phyloP scores from a whole-genome alignment of 305 asterid genomes.

The Fraxinus velutina region DNA sequence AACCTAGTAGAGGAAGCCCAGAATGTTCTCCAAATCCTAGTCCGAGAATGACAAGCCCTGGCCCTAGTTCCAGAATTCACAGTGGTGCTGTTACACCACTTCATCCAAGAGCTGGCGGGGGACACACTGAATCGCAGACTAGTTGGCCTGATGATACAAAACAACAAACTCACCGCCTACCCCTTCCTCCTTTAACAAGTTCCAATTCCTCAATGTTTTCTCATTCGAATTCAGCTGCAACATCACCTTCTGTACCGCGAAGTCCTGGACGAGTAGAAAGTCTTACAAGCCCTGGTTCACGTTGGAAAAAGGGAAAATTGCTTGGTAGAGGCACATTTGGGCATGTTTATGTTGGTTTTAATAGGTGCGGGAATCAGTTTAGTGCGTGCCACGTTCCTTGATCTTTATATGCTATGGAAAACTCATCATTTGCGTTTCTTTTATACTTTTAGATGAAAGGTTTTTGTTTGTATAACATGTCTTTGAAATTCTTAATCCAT shows the following conservation, averaged over 20 bases:
- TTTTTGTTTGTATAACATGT: conserved; percentile 10
- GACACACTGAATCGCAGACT: conserved; percentile 50
- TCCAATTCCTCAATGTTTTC: conserved; percentile 66
- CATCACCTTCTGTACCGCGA: conserved; percentile 85
- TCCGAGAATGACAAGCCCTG: conserved; percentile 94
- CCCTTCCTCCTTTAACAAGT: conserved; percentile 79
- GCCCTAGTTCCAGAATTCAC: conserved; percentile 88
- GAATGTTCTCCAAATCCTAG: conserved; percentile 87
- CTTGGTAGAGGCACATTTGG: conserved; percentile 96
- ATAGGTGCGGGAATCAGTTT: conserved; percentile 53
- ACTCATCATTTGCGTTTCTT: not conserved
- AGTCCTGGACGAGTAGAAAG: conserved; percentile 92
- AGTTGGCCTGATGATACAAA: conserved; percentile 76
- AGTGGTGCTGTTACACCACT: conserved; percentile 94
- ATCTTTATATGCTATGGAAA: not conserved
- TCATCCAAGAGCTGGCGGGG: conserved; percentile 85
- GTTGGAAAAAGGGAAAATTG: conserved; percentile 95
- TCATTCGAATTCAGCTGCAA: conserved; percentile 80
- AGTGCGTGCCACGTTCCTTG: not conserved
- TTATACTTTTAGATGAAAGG: not conserved
- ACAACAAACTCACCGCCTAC: conserved; percentile 81
- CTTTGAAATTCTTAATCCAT: not conserved
- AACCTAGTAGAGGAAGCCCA: conserved; percentile 86
- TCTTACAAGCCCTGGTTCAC: conserved; percentile 79
- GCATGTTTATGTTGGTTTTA: conserved; percentile 92